Percentiles rank a stretch among this genome's conserved stretches.
phyloP scores from a whole-genome alignment of 805 yeast genomes.

The Sporopachydermia quercuum region DNA sequence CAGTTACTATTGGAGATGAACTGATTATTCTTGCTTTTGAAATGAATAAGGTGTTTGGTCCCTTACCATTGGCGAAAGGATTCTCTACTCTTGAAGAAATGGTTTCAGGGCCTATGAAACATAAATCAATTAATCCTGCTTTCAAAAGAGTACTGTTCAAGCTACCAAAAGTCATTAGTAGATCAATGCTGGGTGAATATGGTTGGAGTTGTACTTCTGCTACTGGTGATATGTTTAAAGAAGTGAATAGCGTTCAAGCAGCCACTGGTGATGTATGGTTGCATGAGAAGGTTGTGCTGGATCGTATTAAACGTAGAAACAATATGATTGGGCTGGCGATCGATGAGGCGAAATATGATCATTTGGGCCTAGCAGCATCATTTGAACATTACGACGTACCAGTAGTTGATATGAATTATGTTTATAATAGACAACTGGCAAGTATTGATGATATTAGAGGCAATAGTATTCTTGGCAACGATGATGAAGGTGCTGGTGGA shows the following conservation, averaged over 20 bases:
- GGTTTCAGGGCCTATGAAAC: background rate
- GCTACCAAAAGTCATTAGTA: background rate
- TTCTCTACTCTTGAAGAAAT: background rate
- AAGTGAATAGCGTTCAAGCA: background rate
- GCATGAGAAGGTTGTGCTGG: background rate
- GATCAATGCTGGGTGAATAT: slow-evolving; percentile 18
- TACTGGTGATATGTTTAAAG: background rate
- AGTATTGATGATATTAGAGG: background rate
- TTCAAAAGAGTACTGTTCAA: background rate
- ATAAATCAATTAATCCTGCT: background rate
- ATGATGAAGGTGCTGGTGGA: too few species aligned
- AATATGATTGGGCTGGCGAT: background rate
- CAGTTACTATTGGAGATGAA: slow-evolving; percentile 2
- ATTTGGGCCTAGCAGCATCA: slow-evolving; percentile 1
- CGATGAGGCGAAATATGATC: background rate
- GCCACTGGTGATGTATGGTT: background rate
- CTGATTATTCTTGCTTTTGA: background rate
- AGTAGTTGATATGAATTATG: background rate
- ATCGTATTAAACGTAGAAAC: background rate
- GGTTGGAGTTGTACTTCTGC: slow-evolving; percentile 14
- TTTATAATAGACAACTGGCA: background rate
- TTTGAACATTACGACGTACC: slow-evolving; percentile 2
- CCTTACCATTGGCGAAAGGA: background rate
- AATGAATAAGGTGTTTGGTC: slow-evolving; percentile 2
- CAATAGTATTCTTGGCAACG: too few species aligned